Base-by-base conservation (phyloP, 75 land plant genomes). In the Pinus albicaulis region DNA sequence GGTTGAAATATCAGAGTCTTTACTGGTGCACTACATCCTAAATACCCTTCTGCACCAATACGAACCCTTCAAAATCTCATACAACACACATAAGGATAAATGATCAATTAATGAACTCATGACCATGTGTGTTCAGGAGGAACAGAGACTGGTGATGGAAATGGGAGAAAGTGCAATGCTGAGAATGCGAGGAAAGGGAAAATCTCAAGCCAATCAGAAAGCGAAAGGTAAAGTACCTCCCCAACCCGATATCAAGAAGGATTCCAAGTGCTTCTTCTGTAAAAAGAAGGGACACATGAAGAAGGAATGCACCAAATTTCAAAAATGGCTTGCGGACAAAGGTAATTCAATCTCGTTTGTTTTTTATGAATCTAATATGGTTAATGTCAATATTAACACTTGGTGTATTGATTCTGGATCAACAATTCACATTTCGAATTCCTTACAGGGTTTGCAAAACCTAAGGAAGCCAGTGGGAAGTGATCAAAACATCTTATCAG, bases 81-180 rank as follows among this genome's bases (percentile, higher is more conserved):
- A 78, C 20, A 84, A 80, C 82, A 84, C 82, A 75, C 79, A 77
- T 66, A 84, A 77, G 55, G 79, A 80, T 13, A 78, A 84, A 64
- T 80, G 82, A 82, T 80, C 77, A 74, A 64, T 80, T 55, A 80
- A 80, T 84, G 79, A 84, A 20, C 59, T 80, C 19, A 17, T 84
- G 59, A 59, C 80, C 76, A 80, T 68, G 80, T 84, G 86, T 76
- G 77, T 84, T 25, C 77, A 85, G 65, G 80, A 78, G 57, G 77
- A 84, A 59, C 80, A 16, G 11, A 75, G 82, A 57, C 28, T 84
- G 72, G 56, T 36, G 63, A 28, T 44, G 17, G 64, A 78, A 48
- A 41, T 31, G 7, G 44, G 58, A n/a, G 5, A 78, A 7, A 71
- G 48, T 78, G 79, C 74, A 66, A 24, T 55, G 70, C 19, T 59